Conservation (phyloP, 768 basidiomycete genomes). For the Boletus coccyginus region DNA sequence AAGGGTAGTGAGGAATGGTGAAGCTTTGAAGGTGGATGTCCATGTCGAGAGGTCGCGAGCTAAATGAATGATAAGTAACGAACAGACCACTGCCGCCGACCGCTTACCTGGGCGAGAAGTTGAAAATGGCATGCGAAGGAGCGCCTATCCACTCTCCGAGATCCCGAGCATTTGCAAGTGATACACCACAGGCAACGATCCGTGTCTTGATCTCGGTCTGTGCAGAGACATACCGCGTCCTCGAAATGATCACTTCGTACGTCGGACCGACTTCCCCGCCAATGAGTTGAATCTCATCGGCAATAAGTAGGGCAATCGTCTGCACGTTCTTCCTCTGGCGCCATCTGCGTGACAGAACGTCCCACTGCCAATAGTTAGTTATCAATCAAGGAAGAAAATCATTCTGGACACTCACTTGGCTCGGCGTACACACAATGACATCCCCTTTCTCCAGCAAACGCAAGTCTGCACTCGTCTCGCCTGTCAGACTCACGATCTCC, state of each 20-base stretch:
- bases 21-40: slow-evolving; percentile 97
- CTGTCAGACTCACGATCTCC: slow-evolving; percentile 90
- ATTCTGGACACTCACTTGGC: slow-evolving; percentile 54
- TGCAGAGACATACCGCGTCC: slow-evolving; percentile 94
- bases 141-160: slow-evolving; percentile 98
- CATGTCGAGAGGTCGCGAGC: slow-evolving; percentile 95
- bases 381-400: not conserved
- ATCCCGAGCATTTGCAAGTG: slow-evolving; percentile 92
- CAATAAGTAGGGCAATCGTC: slow-evolving; percentile 87
- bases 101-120: slow-evolving; percentile 85
- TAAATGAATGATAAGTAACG: slow-evolving; percentile 29
- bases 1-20: slow-evolving; percentile 95
- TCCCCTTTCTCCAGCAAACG: slow-evolving; percentile 88
- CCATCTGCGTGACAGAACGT: slow-evolving; percentile 91
- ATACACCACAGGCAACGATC: slow-evolving; percentile 93
- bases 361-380: slow-evolving; percentile 62
- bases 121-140: slow-evolving; percentile 92
- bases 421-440: slow-evolving; percentile 91
- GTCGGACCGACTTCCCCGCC: slow-evolving; percentile 95
- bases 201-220: slow-evolving; percentile 92
- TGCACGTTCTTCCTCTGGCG: slow-evolving; percentile 96
- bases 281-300: slow-evolving; percentile 92
- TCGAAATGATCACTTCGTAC: slow-evolving; percentile 93
- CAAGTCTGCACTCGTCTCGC: slow-evolving; percentile 90
- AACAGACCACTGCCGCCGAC: not conserved